phyloP scores from a whole-genome alignment of 768 basidiomycete genomes.

The Rhodotorula diobovata region DNA sequence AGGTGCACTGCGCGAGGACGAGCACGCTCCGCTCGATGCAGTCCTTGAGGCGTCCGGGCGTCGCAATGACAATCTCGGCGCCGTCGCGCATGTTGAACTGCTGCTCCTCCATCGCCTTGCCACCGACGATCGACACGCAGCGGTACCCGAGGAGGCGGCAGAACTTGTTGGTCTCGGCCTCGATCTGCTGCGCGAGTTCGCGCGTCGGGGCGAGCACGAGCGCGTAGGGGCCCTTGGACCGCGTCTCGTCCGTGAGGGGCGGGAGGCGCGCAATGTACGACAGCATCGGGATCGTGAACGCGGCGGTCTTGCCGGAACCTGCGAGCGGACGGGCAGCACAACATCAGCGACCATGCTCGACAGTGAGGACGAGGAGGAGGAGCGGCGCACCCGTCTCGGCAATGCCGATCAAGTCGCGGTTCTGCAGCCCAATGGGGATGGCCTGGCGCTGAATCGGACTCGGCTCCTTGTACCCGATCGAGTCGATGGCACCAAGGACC shows the following conservation, averaged over 20 bases:
- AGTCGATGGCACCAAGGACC: slow-evolving; percentile 77
- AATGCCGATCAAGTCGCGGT: slow-evolving; percentile 95
- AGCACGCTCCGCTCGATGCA: slow-evolving; percentile 93
- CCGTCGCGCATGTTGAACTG: slow-evolving; percentile 97
- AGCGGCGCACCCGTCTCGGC: slow-evolving; percentile 77
- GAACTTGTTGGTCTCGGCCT: slow-evolving; percentile 85
- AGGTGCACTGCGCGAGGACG: slow-evolving; percentile 92
- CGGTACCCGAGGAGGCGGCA: slow-evolving; percentile 82
- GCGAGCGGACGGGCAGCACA: background rate
- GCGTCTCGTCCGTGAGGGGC: slow-evolving; percentile 81
- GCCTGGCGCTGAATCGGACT: slow-evolving; percentile 96
- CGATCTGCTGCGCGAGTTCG: slow-evolving; percentile 96
- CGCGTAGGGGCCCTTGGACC: slow-evolving; percentile 88
- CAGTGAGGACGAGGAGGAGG: slow-evolving; percentile 2
- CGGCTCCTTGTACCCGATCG: slow-evolving; percentile 94
- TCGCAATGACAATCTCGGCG: slow-evolving; percentile 97
- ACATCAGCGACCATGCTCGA: background rate
- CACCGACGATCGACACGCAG: slow-evolving; percentile 97
- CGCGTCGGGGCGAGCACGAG: slow-evolving; percentile 94
- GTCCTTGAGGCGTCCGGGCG: slow-evolving; percentile 96
- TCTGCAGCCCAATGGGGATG: slow-evolving; percentile 96
- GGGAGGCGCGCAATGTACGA: slow-evolving; percentile 85
- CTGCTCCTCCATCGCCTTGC: slow-evolving; percentile 94
- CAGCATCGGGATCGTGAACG: slow-evolving; percentile 97
- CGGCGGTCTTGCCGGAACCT: slow-evolving; percentile 99